A percentile compares a stretch with the other conserved stretches of the same genome.
phyloP scores from a whole-genome alignment of 441 rosid species.

The Populus hybrid region DNA sequence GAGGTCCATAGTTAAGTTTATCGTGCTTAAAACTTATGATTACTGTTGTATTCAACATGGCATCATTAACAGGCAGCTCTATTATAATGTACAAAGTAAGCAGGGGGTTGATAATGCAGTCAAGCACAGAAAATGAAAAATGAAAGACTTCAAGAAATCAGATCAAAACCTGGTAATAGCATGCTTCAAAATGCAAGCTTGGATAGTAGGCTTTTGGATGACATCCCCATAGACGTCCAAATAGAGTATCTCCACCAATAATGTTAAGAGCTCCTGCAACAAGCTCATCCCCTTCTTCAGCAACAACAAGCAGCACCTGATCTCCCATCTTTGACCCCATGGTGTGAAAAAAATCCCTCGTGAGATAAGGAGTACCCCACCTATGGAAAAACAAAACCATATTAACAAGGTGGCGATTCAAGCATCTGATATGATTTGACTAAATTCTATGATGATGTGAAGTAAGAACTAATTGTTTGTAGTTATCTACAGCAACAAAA shows the following conservation, averaged over 20 bases:
- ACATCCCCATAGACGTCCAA: conserved; percentile 95
- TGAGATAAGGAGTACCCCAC: conserved; percentile 95
- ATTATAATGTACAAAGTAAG: not conserved
- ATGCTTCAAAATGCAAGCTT: conserved; percentile 89
- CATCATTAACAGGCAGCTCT: conserved; percentile 2
- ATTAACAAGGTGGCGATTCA: not conserved
- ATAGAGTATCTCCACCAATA: conserved; percentile 85
- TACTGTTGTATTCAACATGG: not conserved
- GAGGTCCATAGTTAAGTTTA: not conserved
- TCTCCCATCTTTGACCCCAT: conserved; percentile 88
- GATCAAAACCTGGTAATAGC: conserved; percentile 81
- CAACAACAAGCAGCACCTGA: conserved; percentile 64
- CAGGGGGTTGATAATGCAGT: not conserved
- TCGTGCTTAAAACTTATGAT: not conserved
- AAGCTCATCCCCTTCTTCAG: conserved; percentile 83
- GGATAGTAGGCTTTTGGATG: conserved; percentile 75
- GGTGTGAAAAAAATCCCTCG: conserved; percentile 78
- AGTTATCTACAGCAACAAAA: not conserved
- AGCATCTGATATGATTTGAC: not conserved
- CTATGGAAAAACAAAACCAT: conserved; percentile 32
- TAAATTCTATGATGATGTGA: not conserved
- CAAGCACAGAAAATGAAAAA: not conserved
- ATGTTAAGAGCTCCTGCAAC: conserved; percentile 96
- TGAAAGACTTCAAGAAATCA: not conserved
- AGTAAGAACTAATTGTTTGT: not conserved